Evolutionary conservation across 2,329 filamentous ascomycete genomes (phyloP), one percentile per base, ranked within the genome.

Genomic region (Penicillium glabrum): DNA sequence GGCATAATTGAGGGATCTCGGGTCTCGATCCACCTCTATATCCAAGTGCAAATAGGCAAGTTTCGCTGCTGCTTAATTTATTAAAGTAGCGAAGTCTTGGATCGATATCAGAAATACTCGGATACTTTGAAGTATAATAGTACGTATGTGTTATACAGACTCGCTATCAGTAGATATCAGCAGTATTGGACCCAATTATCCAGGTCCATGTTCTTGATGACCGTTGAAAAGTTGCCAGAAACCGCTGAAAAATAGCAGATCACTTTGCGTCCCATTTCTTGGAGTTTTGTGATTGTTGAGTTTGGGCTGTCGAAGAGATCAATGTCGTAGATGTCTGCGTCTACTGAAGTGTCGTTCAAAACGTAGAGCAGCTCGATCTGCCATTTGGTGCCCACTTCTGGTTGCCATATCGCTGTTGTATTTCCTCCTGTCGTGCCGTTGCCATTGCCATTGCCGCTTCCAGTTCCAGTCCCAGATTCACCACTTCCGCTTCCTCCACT

Each of bases 181-280:
- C 86, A 88, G 59, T 80, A 83, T 69, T 85, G 73, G 3, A 86
- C 81, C 84, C 85, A 89, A 1, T 82, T 82, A 61, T 87, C 82
- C 49, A 89, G 72, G 47, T 83, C 72, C 81, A 87, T 84, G 63
- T 83, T 84, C 78, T 89, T 89, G 58, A 89, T 77, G 27, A 89
- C 78, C 6, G 83, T 89, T 57, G 84, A 88, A 65, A 89, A 89
- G 1, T 75, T 75, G 1, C 75, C 67, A 0, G 79, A 77, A 2
- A 76, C 80, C 3, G 69, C 61, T 51, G 85, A 88, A 75, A 91
- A 91, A 74, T 91, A 91, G 77, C 89, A 91, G 57, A 91, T 86
- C 53, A 90, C 83, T 59, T 83, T 85, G 67, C 83, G 83, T 9
- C 80, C 82, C 27, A 78, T 66, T 3, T 63, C 61, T 43, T 86